Evolutionary conservation across 2,329 filamentous ascomycete species (phyloP).

Genomic region (Microsporum canis): DNA sequence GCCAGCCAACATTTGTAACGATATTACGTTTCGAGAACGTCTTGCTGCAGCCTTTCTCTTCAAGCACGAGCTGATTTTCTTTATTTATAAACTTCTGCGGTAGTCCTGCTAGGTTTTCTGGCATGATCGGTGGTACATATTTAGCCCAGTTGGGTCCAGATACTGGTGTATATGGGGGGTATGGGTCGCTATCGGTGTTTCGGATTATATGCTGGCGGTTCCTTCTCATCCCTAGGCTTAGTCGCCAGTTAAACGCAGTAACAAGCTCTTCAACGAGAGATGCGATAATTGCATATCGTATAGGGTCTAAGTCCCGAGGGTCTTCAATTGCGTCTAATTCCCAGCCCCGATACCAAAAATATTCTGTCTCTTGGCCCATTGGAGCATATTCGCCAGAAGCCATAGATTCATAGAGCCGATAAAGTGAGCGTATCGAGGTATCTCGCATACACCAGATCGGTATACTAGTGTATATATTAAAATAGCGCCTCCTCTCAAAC

Average conservation of each 20-base stretch:
- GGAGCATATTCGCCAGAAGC: constrained; percentile 13
- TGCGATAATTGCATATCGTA: constrained; percentile 22
- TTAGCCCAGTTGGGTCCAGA: constrained; percentile 16
- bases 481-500: constrained; percentile 5
- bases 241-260: constrained; percentile 20
- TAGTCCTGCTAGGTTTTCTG: neutral
- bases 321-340: constrained; percentile 18
- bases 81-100: neutral
- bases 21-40: constrained; percentile 15
- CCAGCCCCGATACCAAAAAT: constrained; percentile 23
- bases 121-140: constrained; percentile 10
- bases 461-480: constrained; percentile 11
- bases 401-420: constrained; percentile 21
- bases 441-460: constrained; percentile 19
- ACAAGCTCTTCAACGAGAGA: constrained; percentile 19
- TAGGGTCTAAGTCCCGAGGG: constrained; percentile 19
- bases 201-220: constrained; percentile 13
- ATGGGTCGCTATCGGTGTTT: neutral
- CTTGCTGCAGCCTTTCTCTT: constrained; percentile 12
- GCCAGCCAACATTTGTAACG: constrained; percentile 15
- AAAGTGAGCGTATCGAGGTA: constrained; percentile 19
- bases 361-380: constrained; percentile 18
- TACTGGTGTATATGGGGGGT: constrained; percentile 13
- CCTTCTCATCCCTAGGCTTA: constrained; percentile 18
- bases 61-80: constrained; percentile 14